These are phyloP conservation scores for Brassica napus DNA, from an alignment of 345 rosid genomes.

Conservation along the genomic window Da-Ae NC_063448.1:53028501-53029000, in stretches of 20 bases:
- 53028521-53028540: slow-evolving; percentile 86
- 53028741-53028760: slow-evolving; percentile 87
- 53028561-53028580: slow-evolving; percentile 96
- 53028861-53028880: slow-evolving; percentile 61
- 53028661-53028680: slow-evolving; percentile 94
- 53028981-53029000: slow-evolving; percentile 5
- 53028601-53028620: slow-evolving; percentile 92
- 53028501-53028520: slow-evolving; percentile 93
- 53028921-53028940: slow-evolving; percentile 74
- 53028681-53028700: slow-evolving; percentile 90
- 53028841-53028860: slow-evolving; percentile 69
- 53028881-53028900: slow-evolving; percentile 79
- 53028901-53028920: slow-evolving; percentile 80
- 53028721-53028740: slow-evolving; percentile 99
- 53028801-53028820: background rate
- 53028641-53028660: slow-evolving; percentile 85
- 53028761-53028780: slow-evolving; percentile 79
- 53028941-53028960: slow-evolving; percentile 86
- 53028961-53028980: slow-evolving; percentile 19
- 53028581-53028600: slow-evolving; percentile 86
- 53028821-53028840: background rate
- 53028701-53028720: slow-evolving; percentile 91
- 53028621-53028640: slow-evolving; percentile 85
- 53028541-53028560: slow-evolving; percentile 97
- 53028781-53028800: background rate